phyloP scores from a whole-genome alignment of 106 monocot species.

The Acanthochlamys bracteata region DNA sequence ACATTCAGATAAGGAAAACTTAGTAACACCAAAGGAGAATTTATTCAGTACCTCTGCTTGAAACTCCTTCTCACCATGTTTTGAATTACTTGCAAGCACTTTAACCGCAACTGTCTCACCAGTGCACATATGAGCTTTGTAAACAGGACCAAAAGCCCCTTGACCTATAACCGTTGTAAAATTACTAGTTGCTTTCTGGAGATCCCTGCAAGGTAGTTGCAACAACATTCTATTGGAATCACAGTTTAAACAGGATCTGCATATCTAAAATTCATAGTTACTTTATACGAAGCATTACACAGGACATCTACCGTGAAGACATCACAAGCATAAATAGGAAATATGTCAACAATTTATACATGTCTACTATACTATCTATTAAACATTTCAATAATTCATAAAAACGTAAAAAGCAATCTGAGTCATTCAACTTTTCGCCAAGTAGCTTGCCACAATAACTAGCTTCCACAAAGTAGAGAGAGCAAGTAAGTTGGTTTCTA shows the following conservation, averaged over 20 bases:
- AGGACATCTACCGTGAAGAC: too few relatives aligned
- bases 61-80: conserved; percentile 92
- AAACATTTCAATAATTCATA: too few relatives aligned
- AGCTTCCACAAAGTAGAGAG: too few relatives aligned
- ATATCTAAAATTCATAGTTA: not conserved
- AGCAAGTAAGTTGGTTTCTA: too few relatives aligned
- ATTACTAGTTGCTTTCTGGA: conserved; percentile 83
- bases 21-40: too few relatives aligned
- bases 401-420: too few relatives aligned
- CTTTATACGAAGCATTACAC: too few relatives aligned
- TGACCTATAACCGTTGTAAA: conserved; percentile 90
- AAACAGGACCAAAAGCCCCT: conserved; percentile 94
- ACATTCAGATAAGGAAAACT: not conserved
- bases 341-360: too few relatives aligned
- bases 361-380: too few relatives aligned
- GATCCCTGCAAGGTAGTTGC: conserved; percentile 42
- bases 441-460: too few relatives aligned
- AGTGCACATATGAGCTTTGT: conserved; percentile 85
- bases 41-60: conserved; percentile 63
- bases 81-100: conserved; percentile 77
- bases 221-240: not conserved
- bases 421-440: too few relatives aligned
- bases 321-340: too few relatives aligned
- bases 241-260: not conserved
- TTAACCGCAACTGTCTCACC: conserved; percentile 95